These are phyloP conservation scores for Leishmania major DNA, from an alignment of 208 protist genomes.

Conservation along the genomic window DNA sequence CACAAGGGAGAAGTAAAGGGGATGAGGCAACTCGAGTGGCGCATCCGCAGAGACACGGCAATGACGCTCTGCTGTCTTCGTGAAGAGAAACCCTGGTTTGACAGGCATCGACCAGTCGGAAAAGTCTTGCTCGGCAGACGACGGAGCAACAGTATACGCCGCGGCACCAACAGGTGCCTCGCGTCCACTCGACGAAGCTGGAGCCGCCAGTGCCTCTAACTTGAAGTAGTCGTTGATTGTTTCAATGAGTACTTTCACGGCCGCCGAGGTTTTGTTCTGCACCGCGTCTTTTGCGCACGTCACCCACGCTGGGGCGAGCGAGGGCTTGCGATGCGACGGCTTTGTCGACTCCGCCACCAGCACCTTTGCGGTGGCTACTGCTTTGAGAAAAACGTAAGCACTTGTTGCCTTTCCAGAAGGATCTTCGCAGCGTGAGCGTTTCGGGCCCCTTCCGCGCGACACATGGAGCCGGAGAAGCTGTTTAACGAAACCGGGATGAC, in stretches of 20 bases:
- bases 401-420: neutral
- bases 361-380: slow-evolving; percentile 23
- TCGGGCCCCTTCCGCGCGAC: neutral
- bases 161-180: neutral
- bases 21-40: slow-evolving; percentile 38
- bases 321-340: slow-evolving; percentile 33
- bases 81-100: slow-evolving; percentile 16
- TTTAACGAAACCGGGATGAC: slow-evolving; percentile 56
- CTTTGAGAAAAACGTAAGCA: slow-evolving; percentile 27
- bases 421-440: slow-evolving; percentile 4
- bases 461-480: slow-evolving; percentile 41
- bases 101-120: slow-evolving; percentile 40
- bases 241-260: slow-evolving; percentile 39
- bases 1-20: slow-evolving; percentile 52
- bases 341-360: slow-evolving; percentile 17
- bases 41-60: slow-evolving; percentile 3
- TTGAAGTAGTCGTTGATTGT: slow-evolving; percentile 47
- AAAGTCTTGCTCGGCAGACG: slow-evolving; percentile 25
- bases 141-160: neutral
- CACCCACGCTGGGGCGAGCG: slow-evolving; percentile 67
- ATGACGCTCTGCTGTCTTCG: slow-evolving; percentile 18
- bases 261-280: slow-evolving; percentile 55
- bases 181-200: neutral
- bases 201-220: slow-evolving; percentile 1
- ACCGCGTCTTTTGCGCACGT: slow-evolving; percentile 44